Evolutionary conservation across 495 filamentous ascomycete genomes (phyloP), one percentile per base, ranked within the genome.

Genomic region (Penicillium salamii): DNA sequence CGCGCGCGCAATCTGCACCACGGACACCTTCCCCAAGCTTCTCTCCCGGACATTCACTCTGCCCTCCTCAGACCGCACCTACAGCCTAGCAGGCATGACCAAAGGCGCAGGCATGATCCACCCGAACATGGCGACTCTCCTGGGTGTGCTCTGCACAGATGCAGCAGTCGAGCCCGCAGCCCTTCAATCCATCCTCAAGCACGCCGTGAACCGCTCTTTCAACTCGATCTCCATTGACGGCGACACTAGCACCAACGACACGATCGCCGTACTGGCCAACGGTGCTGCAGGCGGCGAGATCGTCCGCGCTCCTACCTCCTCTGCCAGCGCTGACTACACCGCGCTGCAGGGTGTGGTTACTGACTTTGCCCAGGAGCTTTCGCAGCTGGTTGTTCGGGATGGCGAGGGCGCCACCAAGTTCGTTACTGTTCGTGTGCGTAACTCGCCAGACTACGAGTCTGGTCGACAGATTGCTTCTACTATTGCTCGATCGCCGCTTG

Each of bases 91-190:
- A 20, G 93, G 93, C 40, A 96, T 96, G 82, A 96, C 95, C 52
- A 99, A 99, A 71, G 93, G 93, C 37, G 95, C 93, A 12, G 93
- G 93, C 58, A 99, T 99, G 93, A 99, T 99, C 64, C 92, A 97
- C 69, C 93, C 93, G 17, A 97, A 99, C 75, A 96, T 98, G 92
- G 93, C 91, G 35, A 99, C 93, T 0, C 80, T 99, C 32, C 82
- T 99, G 23, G 92, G 89, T 39, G 88, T 97, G 46, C 81, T 97
- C 61, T 91, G 89, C 63, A 99, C 93, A 21, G 93, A 99, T 58
- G 95, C 87, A 0, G 86, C 90, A 12, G 84, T 97, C 61, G 78
- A 81, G 7, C 75, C 89, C 8, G 60, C 72, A 13, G 77, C 83
- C 9, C 83, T 97, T 17, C 80, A 83, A 47, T 65, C 72, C 0